Conservation (phyloP, 2,329 filamentous ascomycete genomes). For the Penicillium crustosum region DNA sequence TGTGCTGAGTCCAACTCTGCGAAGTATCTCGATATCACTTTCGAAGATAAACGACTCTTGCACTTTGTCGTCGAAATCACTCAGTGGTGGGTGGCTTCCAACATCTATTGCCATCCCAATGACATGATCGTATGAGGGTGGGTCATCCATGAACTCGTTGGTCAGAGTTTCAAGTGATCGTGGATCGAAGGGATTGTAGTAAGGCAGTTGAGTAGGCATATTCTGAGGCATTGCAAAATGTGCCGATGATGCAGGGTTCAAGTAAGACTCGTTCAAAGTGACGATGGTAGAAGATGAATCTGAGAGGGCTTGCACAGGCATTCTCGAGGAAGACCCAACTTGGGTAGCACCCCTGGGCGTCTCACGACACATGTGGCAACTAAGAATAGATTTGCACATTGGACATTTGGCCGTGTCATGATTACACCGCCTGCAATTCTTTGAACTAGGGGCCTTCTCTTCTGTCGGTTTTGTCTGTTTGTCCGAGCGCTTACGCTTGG, state of each 20-base stretch:
- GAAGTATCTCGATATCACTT: neutral
- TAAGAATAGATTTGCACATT: neutral
- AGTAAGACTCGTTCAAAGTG: neutral
- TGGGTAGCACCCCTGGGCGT: neutral
- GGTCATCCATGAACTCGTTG: neutral
- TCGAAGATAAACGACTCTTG: neutral
- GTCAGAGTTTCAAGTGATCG: neutral
- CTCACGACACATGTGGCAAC: neutral
- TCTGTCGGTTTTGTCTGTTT: neutral
- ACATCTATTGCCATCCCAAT: neutral
- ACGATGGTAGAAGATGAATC: neutral
- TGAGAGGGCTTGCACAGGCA: neutral
- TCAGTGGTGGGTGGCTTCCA: neutral
- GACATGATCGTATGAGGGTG: no score
- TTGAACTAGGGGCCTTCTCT: neutral
- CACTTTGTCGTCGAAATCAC: neutral
- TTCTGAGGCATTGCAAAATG: no score
- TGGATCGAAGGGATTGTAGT: neutral
- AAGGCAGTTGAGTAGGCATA: neutral
- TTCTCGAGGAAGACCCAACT: neutral
- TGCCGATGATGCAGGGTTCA: neutral
- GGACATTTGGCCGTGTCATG: neutral
- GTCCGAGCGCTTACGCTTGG: neutral
- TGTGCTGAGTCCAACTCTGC: neutral
- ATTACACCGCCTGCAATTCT: neutral